A percentile compares a stretch with the other conserved stretches of the same genome.
These are phyloP conservation scores for Daldinia childiae DNA, from an alignment of 495 filamentous ascomycete genomes.

Conservation along the genomic window DNA sequence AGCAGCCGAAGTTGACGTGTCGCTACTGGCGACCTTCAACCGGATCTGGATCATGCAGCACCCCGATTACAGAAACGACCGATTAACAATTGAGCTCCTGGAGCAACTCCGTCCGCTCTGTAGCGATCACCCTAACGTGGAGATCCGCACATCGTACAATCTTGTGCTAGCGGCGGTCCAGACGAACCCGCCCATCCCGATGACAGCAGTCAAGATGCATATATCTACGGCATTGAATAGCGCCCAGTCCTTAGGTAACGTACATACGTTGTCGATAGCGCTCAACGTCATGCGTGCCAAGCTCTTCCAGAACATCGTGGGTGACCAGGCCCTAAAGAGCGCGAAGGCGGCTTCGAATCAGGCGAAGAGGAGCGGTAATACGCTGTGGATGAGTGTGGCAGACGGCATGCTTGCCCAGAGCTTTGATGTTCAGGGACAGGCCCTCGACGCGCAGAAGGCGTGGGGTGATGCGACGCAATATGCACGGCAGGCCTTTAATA, in stretches of 20 bases:
- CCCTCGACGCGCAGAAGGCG: slow-evolving; percentile 64
- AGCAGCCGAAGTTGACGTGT: slow-evolving; percentile 73
- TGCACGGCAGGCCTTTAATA: slow-evolving; percentile 39
- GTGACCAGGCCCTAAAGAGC: slow-evolving; percentile 90
- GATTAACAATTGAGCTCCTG: slow-evolving; percentile 64
- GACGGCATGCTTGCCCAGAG: slow-evolving; percentile 81
- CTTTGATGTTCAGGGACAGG: slow-evolving; percentile 74
- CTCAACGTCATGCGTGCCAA: slow-evolving; percentile 85
- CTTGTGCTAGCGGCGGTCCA: slow-evolving; percentile 76
- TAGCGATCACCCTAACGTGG: slow-evolving; percentile 70
- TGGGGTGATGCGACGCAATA: slow-evolving; percentile 46
- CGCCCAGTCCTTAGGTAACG: slow-evolving; percentile 66
- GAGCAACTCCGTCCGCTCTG: slow-evolving; percentile 73
- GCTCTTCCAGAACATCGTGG: slow-evolving; percentile 86
- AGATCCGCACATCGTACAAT: slow-evolving; percentile 79
- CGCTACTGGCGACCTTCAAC: slow-evolving; percentile 83
- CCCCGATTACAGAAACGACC: slow-evolving; percentile 60
- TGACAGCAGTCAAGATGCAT: slow-evolving; percentile 79
- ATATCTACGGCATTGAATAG: slow-evolving; percentile 68
- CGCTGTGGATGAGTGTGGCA: slow-evolving; percentile 86
- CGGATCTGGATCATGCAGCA: slow-evolving; percentile 82
- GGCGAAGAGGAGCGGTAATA: slow-evolving; percentile 77
- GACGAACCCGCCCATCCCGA: slow-evolving; percentile 61
- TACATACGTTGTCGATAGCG: slow-evolving; percentile 82
- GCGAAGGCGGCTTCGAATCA: slow-evolving; percentile 76